These are phyloP conservation scores for Aspergillus olivimuriae DNA, from an alignment of 495 filamentous ascomycete genomes.

Conservation along the genomic window DNA sequence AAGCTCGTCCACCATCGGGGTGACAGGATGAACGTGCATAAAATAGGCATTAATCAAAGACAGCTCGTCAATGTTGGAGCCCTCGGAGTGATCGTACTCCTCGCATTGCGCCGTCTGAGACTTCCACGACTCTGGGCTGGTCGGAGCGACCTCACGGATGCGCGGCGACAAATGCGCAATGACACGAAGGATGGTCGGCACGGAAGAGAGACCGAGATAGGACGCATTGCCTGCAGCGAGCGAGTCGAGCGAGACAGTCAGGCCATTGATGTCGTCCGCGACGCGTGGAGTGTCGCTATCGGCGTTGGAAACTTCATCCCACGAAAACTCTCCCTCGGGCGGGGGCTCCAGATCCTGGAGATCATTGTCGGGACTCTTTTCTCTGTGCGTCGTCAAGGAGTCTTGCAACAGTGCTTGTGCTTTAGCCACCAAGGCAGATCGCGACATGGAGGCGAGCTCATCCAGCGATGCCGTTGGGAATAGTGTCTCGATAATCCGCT, in stretches of 20 bases:
- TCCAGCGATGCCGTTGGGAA: constrained; percentile 1
- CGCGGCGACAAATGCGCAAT: constrained; percentile 1
- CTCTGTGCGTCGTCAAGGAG: neutral
- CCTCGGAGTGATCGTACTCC: neutral
- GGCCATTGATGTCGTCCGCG: constrained; percentile 1
- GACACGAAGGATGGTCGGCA: neutral
- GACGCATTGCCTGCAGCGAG: neutral
- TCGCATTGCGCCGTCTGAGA: neutral
- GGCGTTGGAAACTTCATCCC: constrained; percentile 1
- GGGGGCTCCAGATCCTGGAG: neutral
- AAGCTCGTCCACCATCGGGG: neutral
- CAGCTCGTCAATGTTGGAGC: neutral
- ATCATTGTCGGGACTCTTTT: neutral
- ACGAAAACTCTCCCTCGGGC: constrained; percentile 2
- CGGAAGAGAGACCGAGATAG: neutral
- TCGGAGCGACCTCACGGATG: neutral
- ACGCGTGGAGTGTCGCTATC: neutral
- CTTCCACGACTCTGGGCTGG: neutral
- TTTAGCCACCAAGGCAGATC: neutral
- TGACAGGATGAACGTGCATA: neutral
- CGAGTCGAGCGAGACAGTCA: neutral
- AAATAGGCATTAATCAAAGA: neutral
- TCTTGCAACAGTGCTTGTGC: neutral
- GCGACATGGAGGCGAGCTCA: neutral
- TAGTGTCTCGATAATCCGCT: neutral